Evolutionary conservation across 495 filamentous ascomycete species (phyloP), one percentile per base, ranked within the genome.

Genomic region (Delitschia confertaspora): DNA sequence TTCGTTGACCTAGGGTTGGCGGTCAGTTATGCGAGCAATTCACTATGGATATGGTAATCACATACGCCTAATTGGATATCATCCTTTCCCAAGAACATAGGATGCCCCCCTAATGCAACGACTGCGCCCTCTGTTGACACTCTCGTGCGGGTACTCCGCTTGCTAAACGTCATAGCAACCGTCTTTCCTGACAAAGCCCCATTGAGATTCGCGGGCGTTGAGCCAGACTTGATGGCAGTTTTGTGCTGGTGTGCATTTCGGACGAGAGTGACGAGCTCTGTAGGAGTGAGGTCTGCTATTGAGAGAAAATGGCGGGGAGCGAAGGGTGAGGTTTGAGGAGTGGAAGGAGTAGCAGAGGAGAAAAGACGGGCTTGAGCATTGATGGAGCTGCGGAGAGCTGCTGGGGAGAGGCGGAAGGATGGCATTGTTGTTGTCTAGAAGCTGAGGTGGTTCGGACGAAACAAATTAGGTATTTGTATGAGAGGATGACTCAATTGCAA

Each of bases 131-230:
- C 91, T 10, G 87, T 93, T 10, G 86, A 94, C 20, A 98, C 80
- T 35, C 91, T 76, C 11, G 91, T 98, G 33, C 91, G 73, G 10
- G 91, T 98, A 51, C 82, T 88, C 20, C 88, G 78, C 68, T 98
- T 98, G 69, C 71, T 88, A 71, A 98, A 96, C 70, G 88, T 82
- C 79, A 98, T 84, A 45, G 91, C 88, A 9, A 95, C 74, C 3
- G 88, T 93, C 63, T 87, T 76, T 17, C 85, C 85, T 16, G 73
- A 68, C 45, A 88, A 58, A 1, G 71, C 55, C 13, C 69, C 67
- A 7, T 74, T 60, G 10, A 83, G 64, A 29, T 66, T 65, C 33
- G 69, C 63, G 2, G 82, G 80, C 26, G 78, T 64, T 24, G 71
- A 64, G 31, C 80, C 79, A 7, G 77, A 75, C 64, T 93, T 94